Percentiles rank a stretch among this genome's conserved stretches.
phyloP scores from a whole-genome alignment of 768 basidiomycete genomes.

The Inosperma sp. region DNA sequence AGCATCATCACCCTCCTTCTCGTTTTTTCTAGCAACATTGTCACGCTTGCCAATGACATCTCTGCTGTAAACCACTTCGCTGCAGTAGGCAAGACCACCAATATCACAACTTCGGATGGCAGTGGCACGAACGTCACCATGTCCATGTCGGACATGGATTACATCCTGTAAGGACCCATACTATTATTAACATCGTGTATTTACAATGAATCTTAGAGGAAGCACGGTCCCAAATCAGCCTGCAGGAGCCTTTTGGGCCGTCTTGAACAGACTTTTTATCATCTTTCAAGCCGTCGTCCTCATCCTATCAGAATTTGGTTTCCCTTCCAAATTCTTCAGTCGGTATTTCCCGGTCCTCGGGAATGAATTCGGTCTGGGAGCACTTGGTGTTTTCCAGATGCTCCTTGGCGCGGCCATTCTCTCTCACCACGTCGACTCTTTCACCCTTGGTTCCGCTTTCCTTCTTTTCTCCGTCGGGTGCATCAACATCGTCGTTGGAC shows the following conservation, averaged over 20 bases:
- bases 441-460: slow-evolving; percentile 88
- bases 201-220: slow-evolving; percentile 33
- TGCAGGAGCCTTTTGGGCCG: slow-evolving; percentile 88
- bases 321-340: slow-evolving; percentile 75
- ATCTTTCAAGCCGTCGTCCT: slow-evolving; percentile 80
- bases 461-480: slow-evolving; percentile 91
- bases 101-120: not conserved
- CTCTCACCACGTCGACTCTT: slow-evolving; percentile 77
- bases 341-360: slow-evolving; percentile 86
- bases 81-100: slow-evolving; percentile 28
- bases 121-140: slow-evolving; percentile 24
- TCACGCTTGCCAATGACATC: slow-evolving; percentile 68
- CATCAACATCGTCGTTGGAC: slow-evolving; percentile 73
- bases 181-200: not conserved
- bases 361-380: slow-evolving; percentile 76
- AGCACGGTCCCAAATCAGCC: slow-evolving; percentile 90
- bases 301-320: slow-evolving; percentile 77
- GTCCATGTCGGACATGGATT: slow-evolving; percentile 57
- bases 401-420: slow-evolving; percentile 70
- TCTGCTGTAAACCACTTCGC: slow-evolving; percentile 68
- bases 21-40: slow-evolving; percentile 75
- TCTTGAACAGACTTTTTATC: slow-evolving; percentile 83
- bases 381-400: slow-evolving; percentile 83
- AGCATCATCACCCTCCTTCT: slow-evolving; percentile 77
- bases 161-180: slow-evolving; percentile 56